phyloP scores from a whole-genome alignment of 495 filamentous ascomycete species.

The Pyronema omphalodes region DNA sequence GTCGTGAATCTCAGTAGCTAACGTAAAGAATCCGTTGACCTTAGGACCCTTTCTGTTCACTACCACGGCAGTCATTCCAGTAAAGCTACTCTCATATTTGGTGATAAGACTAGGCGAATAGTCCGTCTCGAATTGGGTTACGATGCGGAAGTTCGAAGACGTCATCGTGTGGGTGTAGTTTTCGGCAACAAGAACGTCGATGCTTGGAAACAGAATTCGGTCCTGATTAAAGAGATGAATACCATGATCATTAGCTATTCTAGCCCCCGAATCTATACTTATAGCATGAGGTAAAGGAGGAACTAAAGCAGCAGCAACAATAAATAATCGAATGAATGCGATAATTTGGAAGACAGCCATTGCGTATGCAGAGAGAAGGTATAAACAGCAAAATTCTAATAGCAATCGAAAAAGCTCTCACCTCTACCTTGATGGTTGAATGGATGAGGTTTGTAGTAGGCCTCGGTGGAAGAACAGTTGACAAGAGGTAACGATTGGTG shows the following conservation, averaged over 20 bases:
- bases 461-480: too few relatives aligned
- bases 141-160: slow-evolving; percentile 47
- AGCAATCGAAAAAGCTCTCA: too few relatives aligned
- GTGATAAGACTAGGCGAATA: slow-evolving; percentile 73
- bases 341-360: neutral
- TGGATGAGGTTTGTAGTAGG: too few relatives aligned
- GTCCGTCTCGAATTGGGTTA: slow-evolving; percentile 70
- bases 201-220: neutral
- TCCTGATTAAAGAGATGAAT: neutral
- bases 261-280: neutral
- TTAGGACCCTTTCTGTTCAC: slow-evolving; percentile 87
- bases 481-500: too few relatives aligned
- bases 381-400: too few relatives aligned
- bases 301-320: neutral
- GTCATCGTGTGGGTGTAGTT: neutral
- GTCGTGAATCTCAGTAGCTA: slow-evolving; percentile 94
- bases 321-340: neutral
- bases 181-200: neutral
- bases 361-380: neutral
- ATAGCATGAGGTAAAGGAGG: neutral
- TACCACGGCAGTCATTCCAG: slow-evolving; percentile 83
- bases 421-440: too few relatives aligned
- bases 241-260: neutral
- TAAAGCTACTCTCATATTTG: slow-evolving; percentile 64
- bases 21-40: slow-evolving; percentile 78